These are phyloP conservation scores for Fusarium sulawesiense DNA, from an alignment of 2,329 filamentous ascomycete genomes.

Conservation along the genomic window DNA sequence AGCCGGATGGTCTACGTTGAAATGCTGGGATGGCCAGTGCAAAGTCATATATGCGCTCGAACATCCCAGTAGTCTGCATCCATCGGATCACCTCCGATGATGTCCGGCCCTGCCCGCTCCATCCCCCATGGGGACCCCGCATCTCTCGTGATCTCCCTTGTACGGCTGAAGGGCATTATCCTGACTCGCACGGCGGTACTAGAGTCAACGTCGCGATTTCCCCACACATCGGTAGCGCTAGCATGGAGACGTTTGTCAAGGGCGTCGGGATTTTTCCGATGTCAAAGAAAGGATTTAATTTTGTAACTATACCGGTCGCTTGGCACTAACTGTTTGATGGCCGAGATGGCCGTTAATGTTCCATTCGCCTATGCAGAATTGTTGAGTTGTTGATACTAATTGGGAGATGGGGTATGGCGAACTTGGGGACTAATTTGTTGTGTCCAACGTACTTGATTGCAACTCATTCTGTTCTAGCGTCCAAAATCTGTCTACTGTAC, in stretches of 20 bases:
- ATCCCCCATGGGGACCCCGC: constrained; percentile 10
- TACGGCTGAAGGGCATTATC: neutral
- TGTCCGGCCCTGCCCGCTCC: neutral
- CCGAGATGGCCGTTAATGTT: neutral
- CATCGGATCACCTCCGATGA: neutral
- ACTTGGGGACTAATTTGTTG: no score
- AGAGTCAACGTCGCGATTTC: neutral
- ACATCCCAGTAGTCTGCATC: rapidly evolving
- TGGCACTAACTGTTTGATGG: neutral
- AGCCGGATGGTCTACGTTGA: rapidly evolving
- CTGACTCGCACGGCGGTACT: neutral
- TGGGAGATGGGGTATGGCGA: no score
- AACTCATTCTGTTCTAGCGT: no score
- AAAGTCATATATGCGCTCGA: neutral
- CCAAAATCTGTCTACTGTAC: no score
- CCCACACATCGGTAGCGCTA: neutral
- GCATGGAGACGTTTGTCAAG: neutral
- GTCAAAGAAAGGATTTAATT: neutral
- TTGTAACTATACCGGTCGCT: neutral
- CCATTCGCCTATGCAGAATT: neutral
- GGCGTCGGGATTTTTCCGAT: neutral
- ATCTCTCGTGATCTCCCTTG: neutral
- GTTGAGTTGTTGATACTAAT: no score
- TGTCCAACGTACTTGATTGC: no score
- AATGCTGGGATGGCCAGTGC: rapidly evolving